Percentiles rank a stretch among this genome's conserved stretches.
These are phyloP conservation scores for Eucalyptus viminalis DNA, from an alignment of 345 rosid genomes.

Conservation along the genomic window DNA sequence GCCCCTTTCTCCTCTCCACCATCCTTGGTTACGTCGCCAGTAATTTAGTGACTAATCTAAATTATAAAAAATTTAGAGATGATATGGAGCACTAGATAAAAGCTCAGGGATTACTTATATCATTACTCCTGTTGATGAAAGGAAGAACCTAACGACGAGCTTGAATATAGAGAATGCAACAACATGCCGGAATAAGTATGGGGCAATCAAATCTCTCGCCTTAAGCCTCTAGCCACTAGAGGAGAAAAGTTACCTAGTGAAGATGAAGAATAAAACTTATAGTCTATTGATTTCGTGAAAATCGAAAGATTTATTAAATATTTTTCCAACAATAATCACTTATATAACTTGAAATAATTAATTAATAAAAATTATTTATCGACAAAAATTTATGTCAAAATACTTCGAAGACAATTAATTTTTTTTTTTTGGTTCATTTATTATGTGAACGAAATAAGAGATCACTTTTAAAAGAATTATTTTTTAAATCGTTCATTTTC, in stretches of 20 bases:
- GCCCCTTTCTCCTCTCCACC: not conserved
- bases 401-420: accelerated
- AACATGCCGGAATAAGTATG: not conserved
- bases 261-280: not conserved
- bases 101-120: not conserved
- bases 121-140: not conserved
- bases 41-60: not conserved
- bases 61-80: not conserved
- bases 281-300: accelerated
- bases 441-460: accelerated
- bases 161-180: not conserved
- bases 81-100: not conserved
- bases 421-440: not conserved
- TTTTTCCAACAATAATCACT: not conserved
- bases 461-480: not conserved
- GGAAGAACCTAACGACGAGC: not conserved
- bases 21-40: not conserved
- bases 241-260: accelerated
- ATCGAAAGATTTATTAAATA: not conserved
- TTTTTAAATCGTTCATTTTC: not conserved
- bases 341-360: not conserved
- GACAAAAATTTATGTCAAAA: not conserved
- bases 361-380: accelerated
- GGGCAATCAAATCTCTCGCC: not conserved
- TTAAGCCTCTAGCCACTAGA: not conserved